Base-by-base conservation (phyloP, 2,329 filamentous ascomycete genomes). In the Stachybotrys chlorohalonatus region DNA sequence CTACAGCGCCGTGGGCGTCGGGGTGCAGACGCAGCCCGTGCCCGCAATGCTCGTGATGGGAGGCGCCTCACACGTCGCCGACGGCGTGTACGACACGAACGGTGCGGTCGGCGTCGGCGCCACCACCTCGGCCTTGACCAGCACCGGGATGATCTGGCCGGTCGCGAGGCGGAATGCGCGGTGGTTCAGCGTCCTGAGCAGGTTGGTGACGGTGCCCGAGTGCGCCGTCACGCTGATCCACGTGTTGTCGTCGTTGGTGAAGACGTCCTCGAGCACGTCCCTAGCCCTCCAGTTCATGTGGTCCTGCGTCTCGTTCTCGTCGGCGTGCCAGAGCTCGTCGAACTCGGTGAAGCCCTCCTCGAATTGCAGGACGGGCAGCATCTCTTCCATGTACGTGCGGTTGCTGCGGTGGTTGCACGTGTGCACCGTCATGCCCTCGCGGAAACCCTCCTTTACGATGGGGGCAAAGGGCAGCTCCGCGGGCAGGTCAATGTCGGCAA, bases 381-480 rank as follows among this genome's bases (percentile, higher is more conserved):
- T 70, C 3, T 68, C 57, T 15, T 70, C 68, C 57, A 89, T 83
- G 55, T 76, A 75, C 0, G 76, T 74, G 62, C 75, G 79, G 60
- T 69, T 78, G 24, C 77, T 79, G 9, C 86, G 75, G 32, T 80
- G 76, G 67, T 89, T 83, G 64, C 86, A 90, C 0, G 85, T 87
- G 64, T 88, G 86, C 47, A 83, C 80, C 53, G 79, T 83, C 54
- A 89, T 81, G 2, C 80, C 79, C 67, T 89, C 86, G 32, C 86
- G 76, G 59, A 89, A 73, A 42, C 78, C 65, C 61, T 89, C 86
- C 67, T 87, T 88, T 57, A 89, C 70, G 1, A 73, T 71, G 0
- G 84, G 85, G 2, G 68, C 66, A 60, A 87, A 88, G 0, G 76
- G 77, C 11, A 66, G 66, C 3, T 73, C 65, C 7, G 65, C 64